These are phyloP conservation scores for Pisolithus orientalis DNA, from an alignment of 768 basidiomycete species.

Conservation along the genomic window DNA sequence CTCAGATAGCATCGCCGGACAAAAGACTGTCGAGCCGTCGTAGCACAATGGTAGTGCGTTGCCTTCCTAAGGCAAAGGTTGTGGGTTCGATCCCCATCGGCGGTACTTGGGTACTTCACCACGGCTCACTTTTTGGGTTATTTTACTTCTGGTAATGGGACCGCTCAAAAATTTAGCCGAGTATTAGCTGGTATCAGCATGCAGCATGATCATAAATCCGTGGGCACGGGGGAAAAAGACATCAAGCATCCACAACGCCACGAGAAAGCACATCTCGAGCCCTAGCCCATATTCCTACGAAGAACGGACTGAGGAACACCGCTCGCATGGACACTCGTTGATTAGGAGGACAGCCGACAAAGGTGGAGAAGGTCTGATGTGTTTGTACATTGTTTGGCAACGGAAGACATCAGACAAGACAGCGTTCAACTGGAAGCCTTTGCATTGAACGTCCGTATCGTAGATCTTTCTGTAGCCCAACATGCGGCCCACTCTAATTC, in stretches of 20 bases:
- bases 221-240: too few species aligned
- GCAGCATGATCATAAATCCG: too few species aligned
- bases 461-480: slow-evolving; percentile 16
- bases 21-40: slow-evolving; percentile 23
- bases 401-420: slow-evolving; percentile 24
- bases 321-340: too few species aligned
- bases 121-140: neutral
- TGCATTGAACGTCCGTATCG: too few species aligned
- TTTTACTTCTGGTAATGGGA: too few species aligned
- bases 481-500: slow-evolving; percentile 48
- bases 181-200: too few species aligned
- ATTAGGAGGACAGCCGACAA: too few species aligned
- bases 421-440: neutral
- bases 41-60: slow-evolving; percentile 36
- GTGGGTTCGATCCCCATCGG: slow-evolving; percentile 34
- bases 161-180: too few species aligned
- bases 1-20: neutral
- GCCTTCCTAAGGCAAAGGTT: slow-evolving; percentile 36
- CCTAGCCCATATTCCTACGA: too few species aligned
- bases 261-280: too few species aligned
- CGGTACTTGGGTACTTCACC: slow-evolving; percentile 21
- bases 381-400: slow-evolving; percentile 30
- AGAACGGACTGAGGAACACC: too few species aligned
- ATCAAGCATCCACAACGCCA: too few species aligned
- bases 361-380: slow-evolving; percentile 7